phyloP scores from a whole-genome alignment of 2,329 filamentous ascomycete species.

The Xylaria sp. region DNA sequence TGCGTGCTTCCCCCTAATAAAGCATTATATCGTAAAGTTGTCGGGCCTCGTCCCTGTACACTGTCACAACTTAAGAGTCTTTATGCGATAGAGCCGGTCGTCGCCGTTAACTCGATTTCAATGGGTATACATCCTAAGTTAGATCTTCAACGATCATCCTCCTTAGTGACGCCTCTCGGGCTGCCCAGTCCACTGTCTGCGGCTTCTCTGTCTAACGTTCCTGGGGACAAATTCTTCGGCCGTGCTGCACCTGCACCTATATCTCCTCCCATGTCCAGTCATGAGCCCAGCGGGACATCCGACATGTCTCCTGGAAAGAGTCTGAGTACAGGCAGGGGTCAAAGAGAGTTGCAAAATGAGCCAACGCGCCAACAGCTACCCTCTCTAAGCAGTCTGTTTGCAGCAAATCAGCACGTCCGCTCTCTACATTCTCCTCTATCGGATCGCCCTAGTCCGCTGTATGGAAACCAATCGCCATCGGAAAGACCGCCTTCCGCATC shows the following conservation, averaged over 20 bases:
- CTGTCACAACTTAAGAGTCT: conserved; percentile 21
- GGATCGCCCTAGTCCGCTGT: conserved; percentile 57
- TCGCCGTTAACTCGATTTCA: conserved; percentile 50
- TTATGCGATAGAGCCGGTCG: conserved; percentile 40
- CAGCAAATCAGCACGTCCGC: conserved; percentile 57
- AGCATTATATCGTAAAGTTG: conserved; percentile 16
- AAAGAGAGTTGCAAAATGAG: conserved; percentile 48
- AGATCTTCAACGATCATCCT: conserved; percentile 62
- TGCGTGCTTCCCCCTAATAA: conserved; percentile 22
- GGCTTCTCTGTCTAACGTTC: conserved; percentile 58
- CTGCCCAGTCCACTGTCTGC: conserved; percentile 63
- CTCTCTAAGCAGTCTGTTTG: conserved; percentile 67
- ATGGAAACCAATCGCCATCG: conserved; percentile 57
- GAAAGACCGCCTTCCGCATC: conserved; percentile 58
- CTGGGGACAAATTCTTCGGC: conserved; percentile 59
- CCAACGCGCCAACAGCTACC: conserved; percentile 62
- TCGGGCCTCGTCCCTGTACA: conserved; percentile 25
- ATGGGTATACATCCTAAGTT: conserved; percentile 65
- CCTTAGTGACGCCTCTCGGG: conserved; percentile 63
- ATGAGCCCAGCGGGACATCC: conserved; percentile 60
- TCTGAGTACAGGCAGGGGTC: conserved; percentile 51
- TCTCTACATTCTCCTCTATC: conserved; percentile 58
- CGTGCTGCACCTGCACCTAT: conserved; percentile 56
- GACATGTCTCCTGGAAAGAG: conserved; percentile 57
- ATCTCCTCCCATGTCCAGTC: conserved; percentile 67